Evolutionary conservation across 1,139 yeast species (phyloP).

Genomic region (Geotrichum histeridarum): DNA sequence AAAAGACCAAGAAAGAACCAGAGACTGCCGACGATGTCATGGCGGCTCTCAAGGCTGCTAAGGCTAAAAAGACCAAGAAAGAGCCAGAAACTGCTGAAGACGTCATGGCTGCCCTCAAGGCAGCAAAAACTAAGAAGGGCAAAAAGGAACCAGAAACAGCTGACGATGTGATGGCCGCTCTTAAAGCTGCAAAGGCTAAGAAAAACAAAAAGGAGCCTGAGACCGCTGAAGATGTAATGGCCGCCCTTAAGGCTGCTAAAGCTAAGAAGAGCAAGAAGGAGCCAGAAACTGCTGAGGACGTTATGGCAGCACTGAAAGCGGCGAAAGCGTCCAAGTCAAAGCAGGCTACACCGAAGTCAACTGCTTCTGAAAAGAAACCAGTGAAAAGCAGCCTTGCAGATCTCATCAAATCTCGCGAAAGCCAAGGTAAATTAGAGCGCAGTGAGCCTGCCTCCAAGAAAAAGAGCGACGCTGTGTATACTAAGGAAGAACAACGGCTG

Average conservation of each 20-base stretch:
- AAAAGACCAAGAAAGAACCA: conserved; percentile 15
- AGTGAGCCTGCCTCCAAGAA: neutral
- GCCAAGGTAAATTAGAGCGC: neutral
- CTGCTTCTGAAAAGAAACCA: conserved; percentile 9
- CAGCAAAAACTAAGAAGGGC: conserved; percentile 33
- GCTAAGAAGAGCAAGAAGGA: conserved; percentile 26
- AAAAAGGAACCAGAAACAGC: conserved; percentile 25
- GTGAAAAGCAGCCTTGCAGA: conserved; percentile 18
- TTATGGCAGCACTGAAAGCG: conserved; percentile 44
- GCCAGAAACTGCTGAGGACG: conserved; percentile 36
- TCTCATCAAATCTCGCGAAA: conserved; percentile 10
- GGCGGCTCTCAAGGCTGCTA: conserved; percentile 28
- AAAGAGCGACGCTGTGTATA: conserved; percentile 12
- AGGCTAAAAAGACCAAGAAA: conserved; percentile 17
- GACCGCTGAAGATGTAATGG: conserved; percentile 36
- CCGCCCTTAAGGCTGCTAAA: conserved; percentile 42
- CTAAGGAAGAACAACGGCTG: conserved; percentile 17
- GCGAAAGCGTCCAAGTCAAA: conserved; percentile 31
- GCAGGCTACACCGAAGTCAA: conserved; percentile 21
- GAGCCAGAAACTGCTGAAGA: conserved; percentile 26
- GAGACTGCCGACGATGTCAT: conserved; percentile 40
- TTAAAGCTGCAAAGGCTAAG: conserved; percentile 18
- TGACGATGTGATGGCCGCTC: conserved; percentile 41
- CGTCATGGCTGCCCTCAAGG: conserved; percentile 42
- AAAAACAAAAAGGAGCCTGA: conserved; percentile 16